Evolutionary conservation across 2,329 filamentous ascomycete species (phyloP).

Genomic region (Verticillium alfalfae): DNA sequence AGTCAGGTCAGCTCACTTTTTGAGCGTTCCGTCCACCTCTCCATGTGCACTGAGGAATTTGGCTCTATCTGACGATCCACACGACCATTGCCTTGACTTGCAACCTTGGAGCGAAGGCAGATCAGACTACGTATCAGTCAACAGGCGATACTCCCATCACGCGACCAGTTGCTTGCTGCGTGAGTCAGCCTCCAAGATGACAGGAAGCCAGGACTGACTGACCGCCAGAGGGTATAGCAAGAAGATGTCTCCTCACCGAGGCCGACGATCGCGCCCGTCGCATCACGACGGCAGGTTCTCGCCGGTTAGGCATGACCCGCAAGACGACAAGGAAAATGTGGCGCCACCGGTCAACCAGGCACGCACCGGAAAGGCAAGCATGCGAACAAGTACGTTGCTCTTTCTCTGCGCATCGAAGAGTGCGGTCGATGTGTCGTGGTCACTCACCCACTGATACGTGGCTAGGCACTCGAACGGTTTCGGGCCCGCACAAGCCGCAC

Average conservation of each 20-base stretch:
- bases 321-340: not conserved
- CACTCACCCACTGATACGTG: not conserved
- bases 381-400: not conserved
- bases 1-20: no score
- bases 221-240: not conserved
- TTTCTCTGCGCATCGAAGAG: fast-evolving
- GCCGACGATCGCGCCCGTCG: not conserved
- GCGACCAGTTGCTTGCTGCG: no score
- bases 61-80: no score
- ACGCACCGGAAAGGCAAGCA: not conserved
- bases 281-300: not conserved
- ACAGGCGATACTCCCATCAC: no score
- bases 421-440: not conserved
- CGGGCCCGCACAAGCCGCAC: not conserved
- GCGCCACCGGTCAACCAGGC: not conserved
- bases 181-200: not conserved
- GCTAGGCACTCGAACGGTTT: not conserved
- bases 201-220: not conserved
- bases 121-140: no score
- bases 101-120: no score
- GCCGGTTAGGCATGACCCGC: not conserved
- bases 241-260: not conserved
- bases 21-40: no score
- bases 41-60: no score
- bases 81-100: no score